Conservation (phyloP, 1,139 yeast genomes). For the Candida sojae region DNA sequence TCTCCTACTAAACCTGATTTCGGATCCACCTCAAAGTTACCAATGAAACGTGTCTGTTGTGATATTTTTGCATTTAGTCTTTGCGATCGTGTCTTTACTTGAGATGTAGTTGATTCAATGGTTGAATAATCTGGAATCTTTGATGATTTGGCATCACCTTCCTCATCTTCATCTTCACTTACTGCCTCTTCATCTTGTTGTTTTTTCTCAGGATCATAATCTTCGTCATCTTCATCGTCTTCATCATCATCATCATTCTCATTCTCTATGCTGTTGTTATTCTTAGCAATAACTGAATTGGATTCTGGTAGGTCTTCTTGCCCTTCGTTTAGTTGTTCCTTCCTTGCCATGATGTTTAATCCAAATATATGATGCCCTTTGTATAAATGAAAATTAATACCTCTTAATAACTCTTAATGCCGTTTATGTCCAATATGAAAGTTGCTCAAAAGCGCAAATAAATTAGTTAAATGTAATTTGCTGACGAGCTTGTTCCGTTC, state of each 20-base stretch:
- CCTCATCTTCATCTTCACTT: slow-evolving; percentile 21
- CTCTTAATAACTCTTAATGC: too few relatives aligned
- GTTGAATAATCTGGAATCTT: slow-evolving; percentile 37
- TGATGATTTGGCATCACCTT: slow-evolving; percentile 25
- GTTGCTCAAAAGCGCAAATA: too few relatives aligned
- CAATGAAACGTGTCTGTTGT: slow-evolving; percentile 14
- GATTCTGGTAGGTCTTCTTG: too few relatives aligned
- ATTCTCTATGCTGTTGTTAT: not conserved
- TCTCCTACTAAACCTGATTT: slow-evolving; percentile 28
- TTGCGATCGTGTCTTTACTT: slow-evolving; percentile 43
- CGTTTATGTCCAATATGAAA: too few relatives aligned
- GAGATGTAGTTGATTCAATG: slow-evolving; percentile 33
- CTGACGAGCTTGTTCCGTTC: too few relatives aligned
- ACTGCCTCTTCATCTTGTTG: slow-evolving; percentile 15
- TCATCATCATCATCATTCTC: slow-evolving; percentile 14
- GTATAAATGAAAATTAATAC: too few relatives aligned
- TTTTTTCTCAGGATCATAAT: slow-evolving; percentile 16
- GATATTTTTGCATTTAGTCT: slow-evolving; percentile 19
- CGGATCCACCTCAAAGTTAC: slow-evolving; percentile 20
- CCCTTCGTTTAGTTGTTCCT: too few relatives aligned
- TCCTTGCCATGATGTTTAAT: too few relatives aligned
- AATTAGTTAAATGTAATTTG: too few relatives aligned
- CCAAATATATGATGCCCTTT: too few relatives aligned
- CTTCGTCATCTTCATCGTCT: slow-evolving; percentile 16
- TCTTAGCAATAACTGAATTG: too few relatives aligned